Evolutionary conservation across 345 rosid species (phyloP), one percentile per base, ranked within the genome.

Genomic region (Leavenworthia alabamica): DNA sequence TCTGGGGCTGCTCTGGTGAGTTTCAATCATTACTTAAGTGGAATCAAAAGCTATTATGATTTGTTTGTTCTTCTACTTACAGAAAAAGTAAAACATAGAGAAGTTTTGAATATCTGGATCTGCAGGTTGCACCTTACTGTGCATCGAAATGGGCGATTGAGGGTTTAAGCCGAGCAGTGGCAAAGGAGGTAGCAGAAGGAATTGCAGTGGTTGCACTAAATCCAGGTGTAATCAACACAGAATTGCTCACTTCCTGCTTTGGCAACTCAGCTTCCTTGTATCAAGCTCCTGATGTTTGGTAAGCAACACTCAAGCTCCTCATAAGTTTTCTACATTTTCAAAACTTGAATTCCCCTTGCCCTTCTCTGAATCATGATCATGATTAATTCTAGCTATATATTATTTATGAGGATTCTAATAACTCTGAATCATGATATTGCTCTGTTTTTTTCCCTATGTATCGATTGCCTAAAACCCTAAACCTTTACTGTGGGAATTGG

Each of bases 81-180:
- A 33, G 46, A 16, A 12, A 16, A 5, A 40, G 22, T 7, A 3
- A 15, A 58, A 31, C 58, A 13, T 10, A 14, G 42, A 33, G 15
- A n/a, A 13, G 6, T 31, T 14, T 5, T 33, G 6, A 16, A 16
- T 66, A 56, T 36, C 6, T 48, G 48, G 5, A 16, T 35, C 58
- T 64, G 54, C 73, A 92, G 98, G 97, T 92, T 59, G 93, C 98
- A 49, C 98, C 98, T 46, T 92, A 92, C 79, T 92, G 96, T 76
- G 97, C 98, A 27, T 92, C 98, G 0, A 92, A 92, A 78, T 92
- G 97, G 98, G 98, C 98, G 4, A 74, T 92, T 8, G 98, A 92
- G 78, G 98, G 98, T 33, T 71, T 92, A 67, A 83, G 89, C 43
- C 83, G 89, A 73, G 81, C 98, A 27, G 98, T 92, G 51, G 98